Base-by-base conservation (phyloP, 202 grass and related monocot genomes). In the Hordeum pubiflorum region DNA sequence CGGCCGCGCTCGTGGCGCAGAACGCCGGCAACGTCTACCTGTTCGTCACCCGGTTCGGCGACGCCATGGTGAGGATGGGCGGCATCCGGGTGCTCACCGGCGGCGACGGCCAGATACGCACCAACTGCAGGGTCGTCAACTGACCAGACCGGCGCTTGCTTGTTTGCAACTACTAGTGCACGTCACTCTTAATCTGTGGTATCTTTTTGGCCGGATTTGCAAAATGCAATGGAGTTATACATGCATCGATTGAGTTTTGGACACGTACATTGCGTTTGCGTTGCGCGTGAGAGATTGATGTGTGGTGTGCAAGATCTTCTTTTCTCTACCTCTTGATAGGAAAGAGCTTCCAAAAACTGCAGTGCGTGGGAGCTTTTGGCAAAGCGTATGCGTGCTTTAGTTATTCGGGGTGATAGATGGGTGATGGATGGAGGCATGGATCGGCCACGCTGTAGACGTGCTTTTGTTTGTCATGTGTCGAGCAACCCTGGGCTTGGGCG, bases 41-140 rank as follows among this genome's bases (percentile, higher is more conserved):
- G 0, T 94, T 91, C 27, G 71, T 76, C 41, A 58, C 76, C 21
- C 39, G 64, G 40, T 92, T 95, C 70, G 87, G 60, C 3, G 72
- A 78, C 0, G 82, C 87, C 24, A 92, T 95, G 79, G 66, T 86
- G 5, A 92, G 81, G 62, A 88, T 92, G 89, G 89, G 89, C 4
- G 64, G 24, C 33, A 79, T 92, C 23, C 66, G 60, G 5, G 82
- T 84, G 33, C 85, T 88, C 39, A 86, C 89, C 20, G 89, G 89
- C 14, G 65, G 10, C 2, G 14, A 72, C 29, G 89, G 89, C 1
- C 75, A 91, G 71, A 86, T 92, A 23, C 81, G 85, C 40, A 32
- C 78, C 12, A 84, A 87, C 76, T 95, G 87, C 69, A 79, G 90
- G 6, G 72, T 82, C 15, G 46, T 83, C 2, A 90, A 88, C 29